These are phyloP conservation scores for Colletotrichum tofieldiae DNA, from an alignment of 2,329 filamentous ascomycete genomes.

Conservation along the genomic window DNA sequence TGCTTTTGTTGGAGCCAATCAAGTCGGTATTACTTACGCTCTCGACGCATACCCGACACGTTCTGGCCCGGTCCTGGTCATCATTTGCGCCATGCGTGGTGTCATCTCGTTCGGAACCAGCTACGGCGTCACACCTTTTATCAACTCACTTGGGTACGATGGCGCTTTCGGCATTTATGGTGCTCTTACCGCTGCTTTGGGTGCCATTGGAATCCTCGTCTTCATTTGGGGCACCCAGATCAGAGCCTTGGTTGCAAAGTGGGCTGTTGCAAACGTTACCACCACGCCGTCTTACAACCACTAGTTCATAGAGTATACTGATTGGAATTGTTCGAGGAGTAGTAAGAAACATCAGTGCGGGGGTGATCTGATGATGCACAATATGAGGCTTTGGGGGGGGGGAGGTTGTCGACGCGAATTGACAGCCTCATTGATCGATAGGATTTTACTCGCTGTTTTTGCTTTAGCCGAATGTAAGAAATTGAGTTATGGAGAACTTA, in stretches of 20 bases:
- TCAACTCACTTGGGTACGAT: conserved; percentile 50
- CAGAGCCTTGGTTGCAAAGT: conserved; percentile 26
- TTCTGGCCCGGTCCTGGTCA: conserved; percentile 59
- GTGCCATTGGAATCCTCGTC: conserved; percentile 50
- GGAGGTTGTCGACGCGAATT: neutral
- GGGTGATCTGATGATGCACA: too few species aligned
- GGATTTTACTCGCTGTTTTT: neutral
- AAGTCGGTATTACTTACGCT: conserved; percentile 60
- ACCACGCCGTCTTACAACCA: conserved; percentile 26
- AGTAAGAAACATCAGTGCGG: too few species aligned
- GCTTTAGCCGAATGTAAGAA: neutral
- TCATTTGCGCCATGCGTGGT: conserved; percentile 62
- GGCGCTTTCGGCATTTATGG: conserved; percentile 52
- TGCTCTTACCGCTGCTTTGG: conserved; percentile 50
- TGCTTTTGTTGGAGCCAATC: conserved; percentile 59
- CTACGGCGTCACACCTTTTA: conserved; percentile 50
- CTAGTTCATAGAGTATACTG: neutral
- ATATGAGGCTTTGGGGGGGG: too few species aligned
- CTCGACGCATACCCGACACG: conserved; percentile 61
- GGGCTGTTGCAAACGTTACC: conserved; percentile 16
- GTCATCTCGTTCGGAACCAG: conserved; percentile 60
- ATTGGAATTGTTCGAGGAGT: neutral
- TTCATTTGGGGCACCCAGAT: conserved; percentile 54
- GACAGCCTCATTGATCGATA: neutral
- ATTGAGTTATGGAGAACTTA: too few species aligned